A percentile compares a stretch with the other conserved stretches of the same genome.
phyloP scores from a whole-genome alignment of 768 basidiomycete genomes.

The Lyophyllum shimeji region DNA sequence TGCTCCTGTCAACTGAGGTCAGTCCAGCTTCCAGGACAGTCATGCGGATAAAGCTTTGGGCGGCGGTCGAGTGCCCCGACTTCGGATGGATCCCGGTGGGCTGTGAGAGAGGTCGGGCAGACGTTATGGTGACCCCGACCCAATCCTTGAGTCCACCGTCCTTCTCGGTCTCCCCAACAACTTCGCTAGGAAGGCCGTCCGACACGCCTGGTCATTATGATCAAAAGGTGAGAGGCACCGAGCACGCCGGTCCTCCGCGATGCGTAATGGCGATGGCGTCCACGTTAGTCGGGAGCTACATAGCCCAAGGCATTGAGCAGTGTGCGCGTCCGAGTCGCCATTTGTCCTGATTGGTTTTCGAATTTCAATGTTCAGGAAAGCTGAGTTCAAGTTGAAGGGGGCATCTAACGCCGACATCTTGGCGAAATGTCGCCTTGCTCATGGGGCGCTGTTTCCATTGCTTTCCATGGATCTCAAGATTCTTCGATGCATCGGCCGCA shows the following conservation, averaged over 20 bases:
- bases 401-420: neutral
- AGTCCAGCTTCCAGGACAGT: neutral
- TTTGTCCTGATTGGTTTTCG: too few relatives aligned
- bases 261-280: neutral
- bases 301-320: neutral
- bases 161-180: neutral
- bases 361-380: neutral
- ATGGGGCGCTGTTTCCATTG: conserved; percentile 3
- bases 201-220: neutral
- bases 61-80: neutral
- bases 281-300: neutral
- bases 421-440: neutral
- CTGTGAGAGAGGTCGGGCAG: neutral
- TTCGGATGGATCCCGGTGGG: neutral
- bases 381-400: neutral
- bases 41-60: neutral
- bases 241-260: neutral
- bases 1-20: neutral
- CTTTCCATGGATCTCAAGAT: conserved; percentile 3
- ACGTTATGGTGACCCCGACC: neutral
- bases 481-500: conserved; percentile 1
- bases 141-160: neutral
- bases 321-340: neutral
- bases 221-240: neutral
- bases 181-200: too few relatives aligned